Evolutionary conservation across 495 filamentous ascomycete genomes (phyloP).

Genomic region (Podospora comata): DNA sequence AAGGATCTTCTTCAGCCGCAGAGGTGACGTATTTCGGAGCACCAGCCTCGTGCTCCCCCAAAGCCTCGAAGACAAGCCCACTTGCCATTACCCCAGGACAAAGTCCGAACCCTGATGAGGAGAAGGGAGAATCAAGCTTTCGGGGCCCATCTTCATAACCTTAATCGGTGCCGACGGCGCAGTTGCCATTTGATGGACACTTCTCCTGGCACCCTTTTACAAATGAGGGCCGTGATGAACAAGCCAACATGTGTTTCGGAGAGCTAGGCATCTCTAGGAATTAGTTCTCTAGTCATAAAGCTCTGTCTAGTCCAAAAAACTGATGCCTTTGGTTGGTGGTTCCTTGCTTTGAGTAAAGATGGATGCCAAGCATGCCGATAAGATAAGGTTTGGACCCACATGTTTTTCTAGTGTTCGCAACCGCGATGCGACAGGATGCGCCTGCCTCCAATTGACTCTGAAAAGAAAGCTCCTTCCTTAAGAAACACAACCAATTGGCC

Average conservation of each 20-base stretch:
- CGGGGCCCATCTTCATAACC: background rate
- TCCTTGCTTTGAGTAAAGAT: too few relatives aligned
- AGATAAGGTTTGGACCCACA: background rate
- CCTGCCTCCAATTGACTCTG: background rate
- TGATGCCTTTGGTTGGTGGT: too few relatives aligned
- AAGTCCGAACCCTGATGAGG: background rate
- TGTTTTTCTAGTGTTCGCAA: background rate
- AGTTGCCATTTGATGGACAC: background rate
- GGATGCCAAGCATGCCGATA: background rate
- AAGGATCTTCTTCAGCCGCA: background rate
- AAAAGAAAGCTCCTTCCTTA: background rate
- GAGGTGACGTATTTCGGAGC: background rate
- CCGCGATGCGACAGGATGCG: background rate
- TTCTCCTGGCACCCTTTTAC: too few relatives aligned
- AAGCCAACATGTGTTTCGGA: too few relatives aligned
- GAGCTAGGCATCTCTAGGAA: too few relatives aligned
- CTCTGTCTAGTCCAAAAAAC: too few relatives aligned
- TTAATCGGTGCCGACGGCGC: conserved; percentile 4
- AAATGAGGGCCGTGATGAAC: too few relatives aligned
- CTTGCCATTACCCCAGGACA: background rate
- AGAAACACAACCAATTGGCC: background rate
- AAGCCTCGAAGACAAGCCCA: background rate
- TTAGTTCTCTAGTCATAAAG: too few relatives aligned
- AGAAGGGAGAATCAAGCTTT: background rate
- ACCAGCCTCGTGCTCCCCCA: background rate